phyloP scores from a whole-genome alignment of 495 filamentous ascomycete genomes.

The Penicillium herquei region DNA sequence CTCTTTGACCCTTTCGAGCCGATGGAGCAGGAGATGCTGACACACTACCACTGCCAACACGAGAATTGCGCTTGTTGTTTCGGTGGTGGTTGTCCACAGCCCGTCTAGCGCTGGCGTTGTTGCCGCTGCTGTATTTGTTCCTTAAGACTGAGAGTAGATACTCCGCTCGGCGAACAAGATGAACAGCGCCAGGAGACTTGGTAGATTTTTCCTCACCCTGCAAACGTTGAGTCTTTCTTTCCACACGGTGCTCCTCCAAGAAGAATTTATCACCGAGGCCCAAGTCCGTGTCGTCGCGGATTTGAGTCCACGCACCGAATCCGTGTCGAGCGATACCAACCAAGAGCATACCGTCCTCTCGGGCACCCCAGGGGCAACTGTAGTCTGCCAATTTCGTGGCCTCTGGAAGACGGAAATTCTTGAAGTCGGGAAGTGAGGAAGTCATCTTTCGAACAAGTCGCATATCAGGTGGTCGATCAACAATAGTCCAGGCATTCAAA shows the following conservation, averaged over 20 bases:
- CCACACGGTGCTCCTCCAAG: constrained; percentile 95
- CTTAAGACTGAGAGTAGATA: constrained; percentile 90
- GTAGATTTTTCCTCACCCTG: constrained; percentile 72
- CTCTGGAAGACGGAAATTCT: constrained; percentile 82
- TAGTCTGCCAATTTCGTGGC: constrained; percentile 87
- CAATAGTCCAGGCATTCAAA: constrained; percentile 89
- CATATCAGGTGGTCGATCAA: constrained; percentile 86
- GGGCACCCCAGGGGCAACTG: constrained; percentile 82
- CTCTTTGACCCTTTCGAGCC: constrained; percentile 47
- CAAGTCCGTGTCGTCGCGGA: constrained; percentile 88
- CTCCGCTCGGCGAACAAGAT: constrained; percentile 91
- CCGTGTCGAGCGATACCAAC: constrained; percentile 90
- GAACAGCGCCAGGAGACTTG: constrained; percentile 92
- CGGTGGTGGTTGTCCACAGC: constrained; percentile 87
- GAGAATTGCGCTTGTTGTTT: constrained; percentile 68
- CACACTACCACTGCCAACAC: constrained; percentile 41
- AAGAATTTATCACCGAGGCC: constrained; percentile 90
- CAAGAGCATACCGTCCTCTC: constrained; percentile 96
- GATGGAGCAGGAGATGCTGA: constrained; percentile 57
- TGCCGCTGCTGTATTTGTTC: constrained; percentile 68
- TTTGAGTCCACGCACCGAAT: constrained; percentile 89
- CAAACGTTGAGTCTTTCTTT: constrained; percentile 87
- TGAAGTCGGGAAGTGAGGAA: constrained; percentile 58
- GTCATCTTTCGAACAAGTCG: constrained; percentile 75
- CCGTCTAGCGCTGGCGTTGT: constrained; percentile 64